Evolutionary conservation across 2,329 filamentous ascomycete species (phyloP).

Genomic region (Talaromyces sp.): DNA sequence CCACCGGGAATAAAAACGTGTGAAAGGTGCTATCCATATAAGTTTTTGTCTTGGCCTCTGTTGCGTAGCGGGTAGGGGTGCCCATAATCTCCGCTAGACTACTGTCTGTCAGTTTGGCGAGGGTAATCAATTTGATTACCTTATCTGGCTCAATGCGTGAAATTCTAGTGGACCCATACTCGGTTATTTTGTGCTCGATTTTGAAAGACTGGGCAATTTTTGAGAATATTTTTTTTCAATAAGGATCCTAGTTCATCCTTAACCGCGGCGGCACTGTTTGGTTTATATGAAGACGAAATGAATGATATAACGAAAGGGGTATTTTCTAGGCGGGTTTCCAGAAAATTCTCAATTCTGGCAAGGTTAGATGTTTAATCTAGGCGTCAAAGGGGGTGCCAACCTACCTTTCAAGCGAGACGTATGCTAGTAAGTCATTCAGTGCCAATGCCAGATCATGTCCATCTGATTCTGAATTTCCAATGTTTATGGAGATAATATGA

Average conservation of each 20-base stretch:
- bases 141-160: neutral
- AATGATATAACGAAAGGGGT: conserved; percentile 2
- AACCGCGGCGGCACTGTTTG: neutral
- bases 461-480: neutral
- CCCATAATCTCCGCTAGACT: neutral
- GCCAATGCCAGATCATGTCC: neutral
- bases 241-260: neutral
- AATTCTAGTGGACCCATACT: no score
- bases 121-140: neutral
- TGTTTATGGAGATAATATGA: neutral
- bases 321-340: neutral
- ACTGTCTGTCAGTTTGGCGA: neutral
- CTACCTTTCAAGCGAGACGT: neutral
- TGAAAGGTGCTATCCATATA: neutral
- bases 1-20: conserved; percentile 2
- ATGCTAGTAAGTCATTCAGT: neutral
- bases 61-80: neutral
- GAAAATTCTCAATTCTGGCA: neutral
- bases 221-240: neutral
- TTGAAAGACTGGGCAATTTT: neutral
- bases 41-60: neutral
- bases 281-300: neutral
- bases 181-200: neutral
- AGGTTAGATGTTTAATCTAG: neutral
- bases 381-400: neutral